Base-by-base conservation (phyloP, 2,329 filamentous ascomycete genomes). In the Pseudopithomyces chartarum region DNA sequence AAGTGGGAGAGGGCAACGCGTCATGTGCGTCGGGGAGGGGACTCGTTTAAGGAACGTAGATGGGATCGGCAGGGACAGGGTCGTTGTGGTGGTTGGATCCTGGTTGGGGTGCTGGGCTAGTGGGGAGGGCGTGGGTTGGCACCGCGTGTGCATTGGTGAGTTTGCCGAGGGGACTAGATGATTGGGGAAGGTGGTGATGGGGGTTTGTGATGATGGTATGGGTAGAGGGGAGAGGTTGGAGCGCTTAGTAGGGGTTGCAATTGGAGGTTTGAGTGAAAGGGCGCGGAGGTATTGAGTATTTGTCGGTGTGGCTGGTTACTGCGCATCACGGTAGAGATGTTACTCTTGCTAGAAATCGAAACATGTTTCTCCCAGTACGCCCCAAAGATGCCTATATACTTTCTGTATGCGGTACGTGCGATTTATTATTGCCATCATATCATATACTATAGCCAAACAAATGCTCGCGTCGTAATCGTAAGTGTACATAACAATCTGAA, bases 71-170 rank as follows among this genome's bases (percentile, higher is more conserved):
- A 53, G 48, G 48, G 48, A 20, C 20, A 15, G 7, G 40, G n/a
- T n/a, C n/a, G n/a, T n/a, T n/a, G n/a, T n/a, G n/a, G n/a, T n/a
- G 13, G 38, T 20, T 15, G 47, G 22, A 20, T 29, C 13, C 44
- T 22, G 23, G 2, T 23, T 26, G 23, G n/a, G 23, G 8, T 38
- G 34, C 20, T 34, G 19, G 32, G 29, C 8, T 38, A 48, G 40
- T 23, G 44, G 32, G 40, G 50, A 19, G 19, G 42, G 60, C 60
- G 58, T 63, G 56, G 29, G 50, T 52, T 42, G 22, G 17, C 22
- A 8, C 22, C 39, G 53, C 48, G 19, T 44, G 47, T 42, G 47
- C 52, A 57, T 57, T 61, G 58, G 59, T n/a, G n/a, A n/a, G n/a
- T 50, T 45, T 33, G 32, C 29, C 32, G 42, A 45, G 20, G 44